Evolutionary conservation across 805 yeast genomes (phyloP).

Genomic region (Priceomyces haplophilus): DNA sequence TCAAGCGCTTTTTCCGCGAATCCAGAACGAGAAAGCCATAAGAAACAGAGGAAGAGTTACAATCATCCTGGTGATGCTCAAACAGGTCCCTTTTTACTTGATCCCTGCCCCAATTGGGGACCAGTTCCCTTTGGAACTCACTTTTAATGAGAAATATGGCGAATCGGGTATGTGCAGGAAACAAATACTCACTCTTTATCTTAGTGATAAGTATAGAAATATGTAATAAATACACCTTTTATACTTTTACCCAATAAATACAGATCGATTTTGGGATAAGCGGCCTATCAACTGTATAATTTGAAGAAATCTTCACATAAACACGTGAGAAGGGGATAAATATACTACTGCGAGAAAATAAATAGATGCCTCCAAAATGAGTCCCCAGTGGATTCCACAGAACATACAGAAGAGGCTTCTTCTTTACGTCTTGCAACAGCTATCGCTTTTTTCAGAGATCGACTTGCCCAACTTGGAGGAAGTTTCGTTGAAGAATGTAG

Average conservation of each 20-base stretch:
- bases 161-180: background rate
- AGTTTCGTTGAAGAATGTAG: conserved; percentile 61
- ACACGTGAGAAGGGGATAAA: background rate
- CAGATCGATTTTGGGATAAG: background rate
- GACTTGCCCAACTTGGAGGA: conserved; percentile 76
- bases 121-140: conserved; percentile 54
- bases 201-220: background rate
- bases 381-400: conserved; percentile 72
- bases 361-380: conserved; percentile 10
- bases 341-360: background rate
- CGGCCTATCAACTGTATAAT: too few relatives aligned
- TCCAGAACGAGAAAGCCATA: conserved; percentile 1
- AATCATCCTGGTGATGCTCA: background rate
- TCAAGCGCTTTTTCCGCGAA: conserved; percentile 15
- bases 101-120: conserved; percentile 40
- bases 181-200: background rate
- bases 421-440: conserved; percentile 74
- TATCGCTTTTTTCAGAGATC: conserved; percentile 76
- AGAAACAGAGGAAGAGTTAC: conserved; percentile 7
- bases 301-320: background rate
- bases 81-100: conserved; percentile 22
- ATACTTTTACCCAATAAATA: background rate
- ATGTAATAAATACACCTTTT: background rate
- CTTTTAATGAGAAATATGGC: conserved; percentile 1
- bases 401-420: conserved; percentile 79